Base-by-base conservation (phyloP, 148 eudicot genomes). In the Linanthus parryae region DNA sequence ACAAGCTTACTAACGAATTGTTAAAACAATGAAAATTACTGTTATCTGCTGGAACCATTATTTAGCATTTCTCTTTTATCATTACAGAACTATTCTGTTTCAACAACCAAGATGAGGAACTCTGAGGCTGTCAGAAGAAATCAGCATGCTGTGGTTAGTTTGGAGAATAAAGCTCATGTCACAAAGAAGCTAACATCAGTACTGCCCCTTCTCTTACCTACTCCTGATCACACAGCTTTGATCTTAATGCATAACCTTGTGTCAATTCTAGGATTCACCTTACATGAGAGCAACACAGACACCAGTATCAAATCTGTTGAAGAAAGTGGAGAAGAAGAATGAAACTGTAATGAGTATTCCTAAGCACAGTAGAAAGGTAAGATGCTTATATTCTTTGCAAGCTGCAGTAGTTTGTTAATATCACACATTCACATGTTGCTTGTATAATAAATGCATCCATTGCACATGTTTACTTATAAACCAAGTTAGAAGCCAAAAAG, bases 311-410 rank as follows among this genome's bases (percentile, higher is more conserved):
- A 72, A 56, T 56, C 54, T 84, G 81, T 61, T 84, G 34, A 80
- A 80, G 67, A 80, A 77, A 57, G 87, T 74, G 38, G 90, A 79
- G 59, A 81, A 82, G 60, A 71, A 29, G 59, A 87, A 87, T 33
- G 90, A 79, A 63, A 73, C 57, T 65, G 48, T 57, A 23, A 76
- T 67, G 75, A 78, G 66, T 43, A 72, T 81, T 20, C 85, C 98
- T 18, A 81, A 84, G 71, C 96, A 84, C 54, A 81, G 96, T 67
- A 74, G 78, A 68, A 92, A 84, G 86, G 98, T 92, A 23, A 63
- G 71, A 36, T 56, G 12, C 12, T 48, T 37, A 44, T 44, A 9
- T 28, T n/a, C 22, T 47, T 24, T 37, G n/a, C n/a, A n/a, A n/a
- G n/a, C 15, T 22, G 17, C 51, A 5, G 38, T 64, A 55, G 20